These are phyloP conservation scores for Mucor circinelloides DNA, from an alignment of 371 early-diverging fungal species.

Conservation along the genomic window DNA sequence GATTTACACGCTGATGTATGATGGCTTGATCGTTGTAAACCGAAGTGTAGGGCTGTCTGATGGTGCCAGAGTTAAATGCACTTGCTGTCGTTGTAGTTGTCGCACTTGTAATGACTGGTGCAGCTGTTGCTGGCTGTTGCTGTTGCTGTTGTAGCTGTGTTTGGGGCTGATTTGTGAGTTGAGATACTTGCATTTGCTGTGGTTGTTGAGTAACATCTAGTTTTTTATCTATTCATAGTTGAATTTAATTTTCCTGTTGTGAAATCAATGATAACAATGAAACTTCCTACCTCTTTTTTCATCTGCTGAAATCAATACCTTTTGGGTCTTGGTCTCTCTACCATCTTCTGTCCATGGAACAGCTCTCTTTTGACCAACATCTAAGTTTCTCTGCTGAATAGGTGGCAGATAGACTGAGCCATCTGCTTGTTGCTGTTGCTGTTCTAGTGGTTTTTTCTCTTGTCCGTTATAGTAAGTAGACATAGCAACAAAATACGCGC, in stretches of 20 bases:
- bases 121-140: neutral
- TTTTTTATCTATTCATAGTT: neutral
- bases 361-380: constrained; percentile 19
- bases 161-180: constrained; percentile 16
- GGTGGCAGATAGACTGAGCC: constrained; percentile 9
- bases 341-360: constrained; percentile 20
- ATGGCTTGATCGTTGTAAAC: constrained; percentile 28
- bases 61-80: neutral
- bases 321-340: constrained; percentile 15
- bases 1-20: constrained; percentile 29
- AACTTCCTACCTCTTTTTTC: constrained; percentile 9
- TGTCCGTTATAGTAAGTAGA: constrained; percentile 1
- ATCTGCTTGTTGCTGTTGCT: neutral
- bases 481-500: neutral
- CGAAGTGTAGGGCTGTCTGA: constrained; percentile 7
- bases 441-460: neutral
- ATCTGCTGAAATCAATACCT: neutral
- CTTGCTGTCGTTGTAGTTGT: neutral
- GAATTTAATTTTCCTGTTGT: neutral
- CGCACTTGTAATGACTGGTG: neutral
- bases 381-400: constrained; percentile 10
- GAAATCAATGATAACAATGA: neutral
- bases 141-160: neutral
- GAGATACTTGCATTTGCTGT: constrained; percentile 32
- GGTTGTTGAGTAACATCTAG: constrained; percentile 12